phyloP scores from a whole-genome alignment of 2,329 filamentous ascomycete species.

The Alternaria postmessia region DNA sequence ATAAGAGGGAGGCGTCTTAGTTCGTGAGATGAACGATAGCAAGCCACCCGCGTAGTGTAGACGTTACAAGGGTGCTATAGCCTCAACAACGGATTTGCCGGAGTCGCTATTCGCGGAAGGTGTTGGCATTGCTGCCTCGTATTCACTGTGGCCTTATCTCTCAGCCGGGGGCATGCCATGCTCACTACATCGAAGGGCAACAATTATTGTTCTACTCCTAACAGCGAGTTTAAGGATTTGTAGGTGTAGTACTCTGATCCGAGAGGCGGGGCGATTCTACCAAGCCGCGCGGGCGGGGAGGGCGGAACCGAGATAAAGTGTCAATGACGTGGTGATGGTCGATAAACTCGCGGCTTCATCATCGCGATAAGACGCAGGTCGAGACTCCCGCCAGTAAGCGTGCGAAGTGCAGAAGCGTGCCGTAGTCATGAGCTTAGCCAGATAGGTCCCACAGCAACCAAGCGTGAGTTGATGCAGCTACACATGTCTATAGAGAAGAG shows the following conservation, averaged over 20 bases:
- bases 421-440: neutral
- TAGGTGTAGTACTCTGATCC: neutral
- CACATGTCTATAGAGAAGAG: neutral
- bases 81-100: neutral
- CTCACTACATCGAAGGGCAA: neutral
- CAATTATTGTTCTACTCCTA: neutral
- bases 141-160: neutral
- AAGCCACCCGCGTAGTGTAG: neutral
- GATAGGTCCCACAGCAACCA: neutral
- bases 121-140: neutral
- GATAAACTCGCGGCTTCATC: slow-evolving; percentile 1
- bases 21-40: neutral
- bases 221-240: neutral
- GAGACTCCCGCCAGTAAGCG: slow-evolving; percentile 2
- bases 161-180: neutral
- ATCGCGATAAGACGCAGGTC: slow-evolving; percentile 2
- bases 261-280: neutral
- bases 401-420: neutral
- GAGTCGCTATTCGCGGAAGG: neutral
- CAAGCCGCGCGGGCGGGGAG: neutral
- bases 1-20: neutral
- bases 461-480: neutral
- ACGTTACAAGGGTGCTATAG: neutral
- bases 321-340: slow-evolving; percentile 2
- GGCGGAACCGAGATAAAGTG: neutral